Evolutionary conservation across 192 early-diverging fungal genomes (phyloP).

Genomic region (Globomyces pollinis-pini): DNA sequence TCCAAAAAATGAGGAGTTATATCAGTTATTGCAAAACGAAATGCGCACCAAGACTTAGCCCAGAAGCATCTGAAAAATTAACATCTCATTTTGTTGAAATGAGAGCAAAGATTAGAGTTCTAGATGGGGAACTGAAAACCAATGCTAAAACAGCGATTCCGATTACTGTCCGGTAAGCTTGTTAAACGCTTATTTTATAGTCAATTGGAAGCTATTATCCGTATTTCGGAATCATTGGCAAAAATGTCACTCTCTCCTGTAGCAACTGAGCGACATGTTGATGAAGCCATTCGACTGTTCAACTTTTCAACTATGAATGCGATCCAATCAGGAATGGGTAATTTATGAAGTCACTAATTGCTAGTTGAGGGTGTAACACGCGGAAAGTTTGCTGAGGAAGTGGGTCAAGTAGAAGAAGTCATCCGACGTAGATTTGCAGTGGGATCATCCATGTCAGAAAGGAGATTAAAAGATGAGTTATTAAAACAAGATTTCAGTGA

Average conservation of each 20-base stretch:
- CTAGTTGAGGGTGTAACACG: constrained; percentile 77
- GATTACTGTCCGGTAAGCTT: constrained; percentile 79
- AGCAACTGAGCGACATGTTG: constrained; percentile 83
- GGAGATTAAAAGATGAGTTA: constrained; percentile 57
- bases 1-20: constrained; percentile 93
- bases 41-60: constrained; percentile 87
- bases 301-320: constrained; percentile 97
- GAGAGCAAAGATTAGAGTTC: constrained; percentile 69
- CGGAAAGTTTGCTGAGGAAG: constrained; percentile 62
- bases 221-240: constrained; percentile 95
- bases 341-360: constrained; percentile 28
- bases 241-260: constrained; percentile 84
- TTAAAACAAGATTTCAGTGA: constrained; percentile 37
- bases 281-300: constrained; percentile 96
- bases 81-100: constrained; percentile 90
- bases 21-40: constrained; percentile 93
- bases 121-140: constrained; percentile 63
- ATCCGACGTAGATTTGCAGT: constrained; percentile 81
- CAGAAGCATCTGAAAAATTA: constrained; percentile 86
- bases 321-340: constrained; percentile 78
- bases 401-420: constrained; percentile 73
- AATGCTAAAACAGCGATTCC: constrained; percentile 64
- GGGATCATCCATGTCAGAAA: constrained; percentile 61
- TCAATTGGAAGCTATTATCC: constrained; percentile 97
- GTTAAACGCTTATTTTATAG: constrained; percentile 34